Evolutionary conservation across 495 filamentous ascomycete species (phyloP).

Genomic region (Cercophora samala): DNA sequence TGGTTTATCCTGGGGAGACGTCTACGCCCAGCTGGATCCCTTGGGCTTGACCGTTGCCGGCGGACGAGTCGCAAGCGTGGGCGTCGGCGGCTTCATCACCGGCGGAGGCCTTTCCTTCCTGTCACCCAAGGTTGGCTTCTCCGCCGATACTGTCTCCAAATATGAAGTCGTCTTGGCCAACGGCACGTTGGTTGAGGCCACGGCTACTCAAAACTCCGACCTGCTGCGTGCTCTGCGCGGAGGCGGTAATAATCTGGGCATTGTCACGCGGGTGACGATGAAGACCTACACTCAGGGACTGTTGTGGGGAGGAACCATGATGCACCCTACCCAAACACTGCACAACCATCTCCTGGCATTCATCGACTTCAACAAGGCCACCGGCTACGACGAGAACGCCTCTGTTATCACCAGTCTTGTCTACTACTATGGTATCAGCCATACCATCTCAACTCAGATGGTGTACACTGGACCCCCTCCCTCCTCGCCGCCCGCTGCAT

Average conservation of each 20-base stretch:
- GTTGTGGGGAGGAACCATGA: slow-evolving; percentile 23
- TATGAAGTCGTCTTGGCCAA: slow-evolving; percentile 48
- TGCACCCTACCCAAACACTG: not conserved
- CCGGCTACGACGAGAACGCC: not conserved
- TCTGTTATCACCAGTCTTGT: not conserved
- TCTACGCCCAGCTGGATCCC: slow-evolving; percentile 46
- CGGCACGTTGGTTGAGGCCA: slow-evolving; percentile 45
- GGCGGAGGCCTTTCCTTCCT: slow-evolving; percentile 51
- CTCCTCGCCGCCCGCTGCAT: not conserved
- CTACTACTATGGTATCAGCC: not conserved
- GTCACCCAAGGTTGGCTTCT: slow-evolving; percentile 38
- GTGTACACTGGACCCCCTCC: not conserved
- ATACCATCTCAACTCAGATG: not conserved
- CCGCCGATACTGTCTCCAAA: slow-evolving; percentile 43
- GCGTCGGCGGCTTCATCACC: slow-evolving; percentile 51
- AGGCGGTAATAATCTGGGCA: slow-evolving; percentile 51
- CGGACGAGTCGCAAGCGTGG: slow-evolving; percentile 37
- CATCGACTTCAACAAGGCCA: not conserved
- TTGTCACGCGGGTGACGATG: slow-evolving; percentile 46
- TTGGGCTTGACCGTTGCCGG: slow-evolving; percentile 38
- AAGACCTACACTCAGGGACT: slow-evolving; percentile 22
- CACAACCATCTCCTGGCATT: not conserved
- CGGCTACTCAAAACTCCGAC: slow-evolving; percentile 38
- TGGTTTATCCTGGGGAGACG: slow-evolving; percentile 24
- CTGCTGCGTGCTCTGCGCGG: slow-evolving; percentile 53